phyloP scores from a whole-genome alignment of 164 flowering plant genomes.

The Macadamia integrifolia region DNA sequence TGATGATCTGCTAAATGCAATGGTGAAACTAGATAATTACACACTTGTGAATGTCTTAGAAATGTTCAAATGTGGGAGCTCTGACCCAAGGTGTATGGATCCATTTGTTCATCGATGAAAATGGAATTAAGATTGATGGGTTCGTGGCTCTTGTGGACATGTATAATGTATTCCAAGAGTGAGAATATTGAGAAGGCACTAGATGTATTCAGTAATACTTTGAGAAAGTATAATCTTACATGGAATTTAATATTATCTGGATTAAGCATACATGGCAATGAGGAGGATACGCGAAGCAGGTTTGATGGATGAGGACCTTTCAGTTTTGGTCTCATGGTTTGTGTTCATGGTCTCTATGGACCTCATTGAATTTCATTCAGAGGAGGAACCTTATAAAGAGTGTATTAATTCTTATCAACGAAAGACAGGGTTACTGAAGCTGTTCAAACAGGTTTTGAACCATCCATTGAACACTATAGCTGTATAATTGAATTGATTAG shows the following conservation, averaged over 20 bases:
- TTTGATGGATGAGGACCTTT: slow-evolving; percentile 25
- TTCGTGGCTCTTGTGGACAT: slow-evolving; percentile 33
- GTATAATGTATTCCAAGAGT: slow-evolving; percentile 2
- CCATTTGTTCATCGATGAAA: slow-evolving; percentile 28
- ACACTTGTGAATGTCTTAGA: too few relatives aligned
- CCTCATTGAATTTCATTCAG: too few relatives aligned
- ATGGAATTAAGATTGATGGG: slow-evolving; percentile 23
- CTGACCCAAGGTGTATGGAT: slow-evolving; percentile 37
- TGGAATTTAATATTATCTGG: slow-evolving; percentile 40
- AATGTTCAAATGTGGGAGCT: too few relatives aligned
- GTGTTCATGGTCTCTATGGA: slow-evolving; percentile 17
- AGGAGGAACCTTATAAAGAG: too few relatives aligned
- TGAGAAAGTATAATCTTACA: slow-evolving; percentile 26
- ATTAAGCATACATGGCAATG: slow-evolving; percentile 33
- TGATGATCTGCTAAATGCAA: slow-evolving; percentile 19
- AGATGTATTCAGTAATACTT: slow-evolving; percentile 18
- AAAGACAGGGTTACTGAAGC: too few relatives aligned
- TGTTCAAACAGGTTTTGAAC: slow-evolving; percentile 4
- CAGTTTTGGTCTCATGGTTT: slow-evolving; percentile 24
- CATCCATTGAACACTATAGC: slow-evolving; percentile 33
- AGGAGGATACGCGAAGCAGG: slow-evolving; percentile 18
- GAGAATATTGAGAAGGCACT: slow-evolving; percentile 25
- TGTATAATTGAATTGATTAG: slow-evolving; percentile 40
- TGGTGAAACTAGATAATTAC: slow-evolving; percentile 18
- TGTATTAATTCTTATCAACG: too few relatives aligned